Evolutionary conservation across 202 grass and related monocot species (phyloP).

Genomic region (Saccharum hybrid): DNA sequence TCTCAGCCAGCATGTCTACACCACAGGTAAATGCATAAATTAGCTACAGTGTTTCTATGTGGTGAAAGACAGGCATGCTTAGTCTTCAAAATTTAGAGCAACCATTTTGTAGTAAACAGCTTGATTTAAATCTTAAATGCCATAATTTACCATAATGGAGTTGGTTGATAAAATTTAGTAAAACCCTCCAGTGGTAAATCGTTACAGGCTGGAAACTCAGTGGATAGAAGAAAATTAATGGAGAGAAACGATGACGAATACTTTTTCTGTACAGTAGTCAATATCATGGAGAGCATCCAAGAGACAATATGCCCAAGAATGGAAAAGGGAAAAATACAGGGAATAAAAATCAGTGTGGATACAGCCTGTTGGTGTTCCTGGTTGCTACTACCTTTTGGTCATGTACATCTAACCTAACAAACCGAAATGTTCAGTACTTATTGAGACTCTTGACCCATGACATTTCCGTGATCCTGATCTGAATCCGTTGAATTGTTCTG

Average conservation of each 20-base stretch:
- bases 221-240: conserved; percentile 6
- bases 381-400: conserved; percentile 11
- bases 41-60: conserved; percentile 7
- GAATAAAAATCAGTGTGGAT: neutral
- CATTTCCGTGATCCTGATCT: conserved; percentile 36
- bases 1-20: conserved; percentile 84
- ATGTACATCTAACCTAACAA: conserved; percentile 23
- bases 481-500: conserved; percentile 25
- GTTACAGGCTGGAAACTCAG: conserved; percentile 1
- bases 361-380: neutral
- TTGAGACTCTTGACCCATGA: conserved; percentile 27
- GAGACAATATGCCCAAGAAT: neutral
- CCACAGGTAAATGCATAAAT: conserved; percentile 15
- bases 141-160: neutral
- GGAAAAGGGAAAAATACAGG: neutral
- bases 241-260: neutral
- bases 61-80: neutral
- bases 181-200: conserved; percentile 14
- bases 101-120: conserved; percentile 9
- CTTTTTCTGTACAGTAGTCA: neutral
- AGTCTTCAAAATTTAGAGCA: neutral
- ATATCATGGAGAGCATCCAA: neutral
- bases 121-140: conserved; percentile 11
- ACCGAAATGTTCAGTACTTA: conserved; percentile 15
- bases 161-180: neutral